Percentiles rank a stretch among this genome's conserved stretches.
phyloP scores from a whole-genome alignment of 805 yeast species.

The Wilhelminamyces savonicus region DNA sequence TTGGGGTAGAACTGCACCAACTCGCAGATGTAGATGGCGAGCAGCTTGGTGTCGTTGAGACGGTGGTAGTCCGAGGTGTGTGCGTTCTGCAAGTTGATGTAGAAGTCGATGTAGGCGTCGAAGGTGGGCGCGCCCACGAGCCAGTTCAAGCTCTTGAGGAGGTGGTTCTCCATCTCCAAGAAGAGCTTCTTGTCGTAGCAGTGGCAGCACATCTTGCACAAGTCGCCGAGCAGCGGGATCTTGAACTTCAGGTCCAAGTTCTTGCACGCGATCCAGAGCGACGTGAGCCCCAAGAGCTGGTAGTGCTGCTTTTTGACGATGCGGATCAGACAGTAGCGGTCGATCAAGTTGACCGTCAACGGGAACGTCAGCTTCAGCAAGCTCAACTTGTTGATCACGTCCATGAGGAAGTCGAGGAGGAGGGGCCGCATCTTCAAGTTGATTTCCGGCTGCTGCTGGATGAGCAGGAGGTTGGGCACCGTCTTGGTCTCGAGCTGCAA shows the following conservation, averaged over 20 bases:
- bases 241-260: constrained; percentile 51
- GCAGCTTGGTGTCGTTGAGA: constrained; percentile 44
- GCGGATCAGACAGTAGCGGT: constrained; percentile 38
- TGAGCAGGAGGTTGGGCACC: constrained; percentile 19
- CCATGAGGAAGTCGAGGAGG: constrained; percentile 38
- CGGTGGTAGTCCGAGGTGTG: no score
- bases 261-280: constrained; percentile 40
- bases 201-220: constrained; percentile 52
- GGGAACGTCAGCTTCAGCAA: constrained; percentile 38
- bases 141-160: constrained; percentile 62
- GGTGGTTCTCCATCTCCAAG: constrained; percentile 63
- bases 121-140: constrained; percentile 54
- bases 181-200: constrained; percentile 52
- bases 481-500: constrained; percentile 15
- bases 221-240: constrained; percentile 47
- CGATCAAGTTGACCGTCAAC: constrained; percentile 38
- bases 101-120: constrained; percentile 58
- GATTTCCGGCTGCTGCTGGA: constrained; percentile 42
- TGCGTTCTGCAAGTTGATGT: constrained; percentile 9
- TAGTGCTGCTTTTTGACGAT: constrained; percentile 41
- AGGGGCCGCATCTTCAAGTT: constrained; percentile 39
- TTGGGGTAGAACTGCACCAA: constrained; percentile 57
- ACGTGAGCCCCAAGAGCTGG: constrained; percentile 38
- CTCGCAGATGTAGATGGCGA: constrained; percentile 61
- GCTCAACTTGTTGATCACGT: constrained; percentile 35